A percentile compares a stretch with the other conserved stretches of the same genome.
Evolutionary conservation across 805 yeast genomes (phyloP).

Genomic region (Blastobotrys americana): DNA sequence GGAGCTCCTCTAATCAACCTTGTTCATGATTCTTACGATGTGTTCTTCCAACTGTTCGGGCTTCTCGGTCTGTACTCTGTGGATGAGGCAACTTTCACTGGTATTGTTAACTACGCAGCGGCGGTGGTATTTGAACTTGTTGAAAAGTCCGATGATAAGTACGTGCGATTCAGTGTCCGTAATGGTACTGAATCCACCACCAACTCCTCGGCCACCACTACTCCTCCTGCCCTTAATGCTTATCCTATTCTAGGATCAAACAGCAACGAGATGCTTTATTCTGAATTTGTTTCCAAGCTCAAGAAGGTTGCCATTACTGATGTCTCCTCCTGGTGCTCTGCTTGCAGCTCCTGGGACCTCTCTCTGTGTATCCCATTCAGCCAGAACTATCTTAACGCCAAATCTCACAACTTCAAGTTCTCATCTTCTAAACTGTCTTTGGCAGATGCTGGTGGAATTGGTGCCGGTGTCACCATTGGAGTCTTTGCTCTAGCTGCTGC

Average conservation of each 20-base stretch:
- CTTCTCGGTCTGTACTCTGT: slow-evolving; percentile 31
- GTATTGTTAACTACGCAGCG: slow-evolving; percentile 43
- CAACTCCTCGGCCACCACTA: slow-evolving; percentile 21
- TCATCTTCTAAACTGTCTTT: slow-evolving; percentile 21
- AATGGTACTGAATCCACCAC: slow-evolving; percentile 35
- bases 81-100: slow-evolving; percentile 34
- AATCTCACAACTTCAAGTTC: slow-evolving; percentile 19
- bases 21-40: slow-evolving; percentile 41
- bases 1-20: slow-evolving; percentile 37
- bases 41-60: slow-evolving; percentile 37
- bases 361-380: slow-evolving; percentile 32
- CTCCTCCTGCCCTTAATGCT: slow-evolving; percentile 22
- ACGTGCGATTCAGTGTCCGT: slow-evolving; percentile 40
- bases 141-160: slow-evolving; percentile 23
- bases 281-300: slow-evolving; percentile 30
- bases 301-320: slow-evolving; percentile 25
- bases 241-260: slow-evolving; percentile 36
- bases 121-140: slow-evolving; percentile 40
- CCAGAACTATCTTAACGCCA: slow-evolving; percentile 16
- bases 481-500: slow-evolving; percentile 34
- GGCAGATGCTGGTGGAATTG: slow-evolving; percentile 46
- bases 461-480: slow-evolving; percentile 42
- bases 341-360: slow-evolving; percentile 30
- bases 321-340: slow-evolving; percentile 36
- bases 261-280: slow-evolving; percentile 32